A percentile compares a stretch with the other conserved stretches of the same genome.
Conservation (phyloP, 148 eudicot genomes). For the Silene uniflora region DNA sequence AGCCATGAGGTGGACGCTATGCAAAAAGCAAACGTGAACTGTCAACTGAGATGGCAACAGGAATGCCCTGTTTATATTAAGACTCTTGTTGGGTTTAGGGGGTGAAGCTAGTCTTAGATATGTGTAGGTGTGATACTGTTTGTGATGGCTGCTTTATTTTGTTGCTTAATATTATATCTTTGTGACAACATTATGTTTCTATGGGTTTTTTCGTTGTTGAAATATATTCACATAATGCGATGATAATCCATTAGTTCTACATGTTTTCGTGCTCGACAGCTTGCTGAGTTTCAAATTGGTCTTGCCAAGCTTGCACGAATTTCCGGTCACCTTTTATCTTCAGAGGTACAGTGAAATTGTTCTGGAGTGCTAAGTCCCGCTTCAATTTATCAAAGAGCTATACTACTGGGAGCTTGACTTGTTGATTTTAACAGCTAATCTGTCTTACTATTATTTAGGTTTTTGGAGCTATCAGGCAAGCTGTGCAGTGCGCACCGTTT, state of each 20-base stretch:
- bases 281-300: conserved; percentile 91
- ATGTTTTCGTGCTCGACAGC: conserved; percentile 41
- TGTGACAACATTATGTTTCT: no score
- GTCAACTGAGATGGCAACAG: no score
- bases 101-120: not conserved
- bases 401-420: not conserved
- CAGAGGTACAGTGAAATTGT: conserved; percentile 54
- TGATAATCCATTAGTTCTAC: conserved; percentile 12
- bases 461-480: conserved; percentile 81
- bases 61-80: no score
- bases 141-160: conserved; percentile 4
- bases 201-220: not conserved
- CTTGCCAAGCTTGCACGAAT: conserved; percentile 78
- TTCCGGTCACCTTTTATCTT: conserved; percentile 63
- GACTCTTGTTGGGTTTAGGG: no score
- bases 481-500: conserved; percentile 77
- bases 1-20: no score
- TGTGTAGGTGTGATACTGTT: not conserved
- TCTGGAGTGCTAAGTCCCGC: not conserved
- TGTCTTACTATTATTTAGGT: conserved; percentile 44
- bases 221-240: not conserved
- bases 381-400: not conserved
- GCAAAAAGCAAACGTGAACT: no score
- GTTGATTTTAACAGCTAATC: not conserved
- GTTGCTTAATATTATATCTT: not conserved